A percentile compares a stretch with the other conserved stretches of the same genome.
These are phyloP conservation scores for Fusarium stilboides DNA, from an alignment of 2,329 filamentous ascomycete genomes.

Conservation along the genomic window DNA sequence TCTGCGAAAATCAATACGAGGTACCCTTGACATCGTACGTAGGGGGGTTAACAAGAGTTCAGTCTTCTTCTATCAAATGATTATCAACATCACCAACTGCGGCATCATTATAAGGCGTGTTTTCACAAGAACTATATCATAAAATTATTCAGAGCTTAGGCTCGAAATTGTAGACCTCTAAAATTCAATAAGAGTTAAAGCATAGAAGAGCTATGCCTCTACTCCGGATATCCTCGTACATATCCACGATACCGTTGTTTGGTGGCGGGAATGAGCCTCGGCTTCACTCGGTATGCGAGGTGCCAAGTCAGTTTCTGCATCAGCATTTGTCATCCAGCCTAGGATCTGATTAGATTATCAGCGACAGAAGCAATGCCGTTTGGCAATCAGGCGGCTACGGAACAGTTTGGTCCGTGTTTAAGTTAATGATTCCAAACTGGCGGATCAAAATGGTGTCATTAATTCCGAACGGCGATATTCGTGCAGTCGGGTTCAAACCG, in stretches of 20 bases:
- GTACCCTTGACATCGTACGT: not conserved
- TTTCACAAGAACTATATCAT: no score
- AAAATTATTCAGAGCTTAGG: no score
- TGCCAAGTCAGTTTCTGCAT: not conserved
- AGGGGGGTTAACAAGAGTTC: no score
- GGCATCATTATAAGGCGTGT: no score
- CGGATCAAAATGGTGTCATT: not conserved
- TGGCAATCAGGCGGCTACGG: slow-evolving; percentile 17
- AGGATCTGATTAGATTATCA: slow-evolving; percentile 47
- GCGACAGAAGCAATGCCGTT: slow-evolving; percentile 1
- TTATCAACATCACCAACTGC: no score
- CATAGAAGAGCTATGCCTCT: not conserved
- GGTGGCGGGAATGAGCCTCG: slow-evolving; percentile 30
- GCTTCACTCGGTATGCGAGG: slow-evolving; percentile 44
- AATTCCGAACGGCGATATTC: not conserved
- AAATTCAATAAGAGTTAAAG: not conserved
- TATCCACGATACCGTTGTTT: slow-evolving; percentile 6
- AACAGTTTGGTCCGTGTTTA: slow-evolving; percentile 9
- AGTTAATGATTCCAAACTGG: slow-evolving; percentile 15
- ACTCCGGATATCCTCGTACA: not conserved
- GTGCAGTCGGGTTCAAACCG: slow-evolving; percentile 9
- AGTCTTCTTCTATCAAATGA: no score
- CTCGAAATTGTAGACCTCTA: no score
- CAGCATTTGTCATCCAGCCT: slow-evolving; percentile 43
- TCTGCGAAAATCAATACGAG: not conserved